These are phyloP conservation scores for Tetratostichococcus sp. DNA, from an alignment of 139 green algal genomes.

Conservation along the genomic window DNA sequence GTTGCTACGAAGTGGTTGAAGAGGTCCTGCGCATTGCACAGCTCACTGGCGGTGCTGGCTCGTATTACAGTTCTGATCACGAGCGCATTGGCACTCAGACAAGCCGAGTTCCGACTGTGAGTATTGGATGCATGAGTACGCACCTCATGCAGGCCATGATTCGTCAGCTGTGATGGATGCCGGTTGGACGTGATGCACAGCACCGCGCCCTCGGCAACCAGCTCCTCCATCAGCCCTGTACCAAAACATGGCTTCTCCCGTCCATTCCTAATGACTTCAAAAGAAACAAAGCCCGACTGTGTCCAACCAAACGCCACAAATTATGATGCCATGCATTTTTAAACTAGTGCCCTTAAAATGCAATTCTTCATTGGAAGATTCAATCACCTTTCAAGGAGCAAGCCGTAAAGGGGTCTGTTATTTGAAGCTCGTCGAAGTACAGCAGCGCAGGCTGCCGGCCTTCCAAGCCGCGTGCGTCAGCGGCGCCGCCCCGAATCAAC, in stretches of 20 bases:
- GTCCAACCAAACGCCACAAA: too few relatives aligned
- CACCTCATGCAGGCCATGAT: slow-evolving; percentile 22
- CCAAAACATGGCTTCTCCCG: too few relatives aligned
- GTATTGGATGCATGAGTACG: slow-evolving; percentile 35
- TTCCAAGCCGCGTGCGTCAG: slow-evolving; percentile 8
- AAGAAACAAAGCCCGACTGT: too few relatives aligned
- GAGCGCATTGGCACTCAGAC: too few relatives aligned
- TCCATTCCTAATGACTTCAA: too few relatives aligned
- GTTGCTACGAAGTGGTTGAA: slow-evolving; percentile 46
- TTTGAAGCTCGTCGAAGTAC: slow-evolving; percentile 80
- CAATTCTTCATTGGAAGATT: too few relatives aligned
- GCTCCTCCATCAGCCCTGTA: slow-evolving; percentile 36
- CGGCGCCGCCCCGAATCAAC: slow-evolving; percentile 40
- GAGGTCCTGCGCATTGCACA: slow-evolving; percentile 33
- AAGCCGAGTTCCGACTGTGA: too few relatives aligned
- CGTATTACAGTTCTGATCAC: neutral
- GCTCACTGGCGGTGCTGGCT: slow-evolving; percentile 37
- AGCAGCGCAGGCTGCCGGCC: slow-evolving; percentile 43
- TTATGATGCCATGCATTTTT: too few relatives aligned
- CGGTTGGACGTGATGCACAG: slow-evolving; percentile 17
- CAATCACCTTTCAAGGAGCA: slow-evolving; percentile 55
- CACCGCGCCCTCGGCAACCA: slow-evolving; percentile 44
- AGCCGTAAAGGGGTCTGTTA: slow-evolving; percentile 60
- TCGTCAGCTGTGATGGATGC: neutral
- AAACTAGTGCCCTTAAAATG: too few relatives aligned